Base-by-base conservation (phyloP, 345 rosid genomes). In the Acer yangbiense region DNA sequence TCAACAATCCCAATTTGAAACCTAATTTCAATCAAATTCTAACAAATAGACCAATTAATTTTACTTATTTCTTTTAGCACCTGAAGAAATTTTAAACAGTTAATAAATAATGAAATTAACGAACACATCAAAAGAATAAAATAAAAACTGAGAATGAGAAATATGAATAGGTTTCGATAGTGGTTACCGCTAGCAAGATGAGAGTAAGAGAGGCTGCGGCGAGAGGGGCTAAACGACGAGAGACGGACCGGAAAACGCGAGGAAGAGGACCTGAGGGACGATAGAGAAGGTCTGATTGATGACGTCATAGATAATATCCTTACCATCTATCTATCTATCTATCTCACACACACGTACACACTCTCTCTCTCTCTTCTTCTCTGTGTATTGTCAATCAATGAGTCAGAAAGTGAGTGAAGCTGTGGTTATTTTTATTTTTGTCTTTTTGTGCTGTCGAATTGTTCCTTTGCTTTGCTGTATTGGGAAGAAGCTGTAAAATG, bases 231-330 rank as follows among this genome's bases (percentile, higher is more conserved):
- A 71, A 60, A 76, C 2, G 86, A 81, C 50, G 86, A 75, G 75
- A 82, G 52, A 18, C 85, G 72, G 64, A 77, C 55, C 14, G 83
- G 83, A 72, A 85, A 75, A 57, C 90, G 85, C 54, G 86, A 82
- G 72, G 81, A 72, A 70, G 89, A 83, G 75, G 83, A 62, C 64
- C 78, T 78, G 80, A 89, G 85, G 44, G 87, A 88, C 74, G 88
- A 69, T 11, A 92, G 71, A 17, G 98, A 90, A 57, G 98, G 94
- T 76, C 91, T 85, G 78, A 93, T 80, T 27, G 99, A 87, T 75
- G 98, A 91, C 0, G 97, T 93, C 95, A 92, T 89, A 43, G 97
- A 90, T 13, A 87, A 76, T 70, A 91, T 83, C 91, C 94, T 86
- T 82, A 87, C 92, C 91, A 83, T 91, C 39, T 35, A 35, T 35